Base-by-base conservation (phyloP, 352 stramenopile species). In the Globisporangium perplexum region DNA sequence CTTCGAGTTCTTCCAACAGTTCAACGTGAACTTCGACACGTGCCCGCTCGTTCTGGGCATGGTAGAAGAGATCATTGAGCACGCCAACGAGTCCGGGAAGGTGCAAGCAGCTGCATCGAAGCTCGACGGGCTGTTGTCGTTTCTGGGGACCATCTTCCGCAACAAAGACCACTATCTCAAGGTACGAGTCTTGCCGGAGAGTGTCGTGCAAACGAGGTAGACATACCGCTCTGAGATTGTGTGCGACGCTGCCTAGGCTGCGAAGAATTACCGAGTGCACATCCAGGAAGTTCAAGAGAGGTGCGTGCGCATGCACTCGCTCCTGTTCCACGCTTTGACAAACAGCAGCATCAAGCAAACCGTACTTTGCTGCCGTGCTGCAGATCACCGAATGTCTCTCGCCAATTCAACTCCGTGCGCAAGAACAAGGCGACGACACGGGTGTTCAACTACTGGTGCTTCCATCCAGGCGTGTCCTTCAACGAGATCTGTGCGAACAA, bases 371-470 rank as follows among this genome's bases (percentile, higher is more conserved):
- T 4, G 77, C 83, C n/a, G 53, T 73, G 1, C 24, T 72, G 30
- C 15, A 81, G 76, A 44, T 31, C 60, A 35, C 54, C 63, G 30
- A 82, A 79, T 53, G 22, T 62, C 26, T 67, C 69, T 31, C 71
- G 74, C 6, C 48, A 73, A 2, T 88, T 89, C 45, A 83, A 83
- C 44, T 57, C 61, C 30, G 56, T 59, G 38, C 66, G 76, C 36
- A 82, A 72, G 47, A 77, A 71, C 50, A 82, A 86, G n/a, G 47
- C 57, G 3, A 83, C 66, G 23, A 86, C 74, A 8, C 69, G 93
- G 38, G 95, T 96, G 18, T 90, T 99, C 49, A 97, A 96, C 61
- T 99, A 98, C 70, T 99, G 97, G 96, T 99, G 97, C 62, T 98
- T 99, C 63, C 93, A 97, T 52, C 96, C 97, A 11, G 90, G 92